These are phyloP conservation scores for Amanita fuliginea DNA, from an alignment of 768 basidiomycete species.

Conservation along the genomic window DNA sequence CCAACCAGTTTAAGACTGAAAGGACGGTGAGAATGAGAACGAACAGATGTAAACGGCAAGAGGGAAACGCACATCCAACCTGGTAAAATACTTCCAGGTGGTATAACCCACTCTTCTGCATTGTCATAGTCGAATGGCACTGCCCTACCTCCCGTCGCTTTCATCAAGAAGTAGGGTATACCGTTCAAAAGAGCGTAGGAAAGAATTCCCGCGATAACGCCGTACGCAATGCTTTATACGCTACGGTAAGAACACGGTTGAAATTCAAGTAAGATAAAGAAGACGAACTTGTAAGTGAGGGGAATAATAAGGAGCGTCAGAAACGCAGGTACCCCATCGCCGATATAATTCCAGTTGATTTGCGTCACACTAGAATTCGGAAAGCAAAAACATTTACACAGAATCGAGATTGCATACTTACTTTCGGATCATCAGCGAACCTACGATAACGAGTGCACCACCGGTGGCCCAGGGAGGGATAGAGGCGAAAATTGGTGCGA, in stretches of 20 bases:
- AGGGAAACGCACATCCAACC: slow-evolving; percentile 46
- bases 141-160: slow-evolving; percentile 43
- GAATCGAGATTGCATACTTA: slow-evolving; percentile 16
- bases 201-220: slow-evolving; percentile 71
- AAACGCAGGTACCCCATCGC: slow-evolving; percentile 80
- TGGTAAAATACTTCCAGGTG: slow-evolving; percentile 61
- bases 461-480: slow-evolving; percentile 87
- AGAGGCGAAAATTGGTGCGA: slow-evolving; percentile 80
- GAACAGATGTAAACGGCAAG: neutral
- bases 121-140: slow-evolving; percentile 52
- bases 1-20: slow-evolving; percentile 1
- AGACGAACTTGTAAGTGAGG: slow-evolving; percentile 59
- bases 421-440: slow-evolving; percentile 86
- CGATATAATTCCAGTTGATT: slow-evolving; percentile 85
- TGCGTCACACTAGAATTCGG: slow-evolving; percentile 47
- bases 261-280: neutral
- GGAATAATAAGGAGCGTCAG: slow-evolving; percentile 74
- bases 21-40: neutral
- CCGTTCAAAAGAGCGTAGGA: slow-evolving; percentile 70
- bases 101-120: slow-evolving; percentile 62
- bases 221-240: slow-evolving; percentile 66
- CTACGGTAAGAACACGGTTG: slow-evolving; percentile 1
- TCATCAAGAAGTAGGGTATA: slow-evolving; percentile 45
- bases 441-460: slow-evolving; percentile 75
- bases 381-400: neutral